Percentiles rank a stretch among this genome's conserved stretches.
These are phyloP conservation scores for Acacia pycnantha DNA, from an alignment of 331 rosid genomes.

Conservation along the genomic window DNA sequence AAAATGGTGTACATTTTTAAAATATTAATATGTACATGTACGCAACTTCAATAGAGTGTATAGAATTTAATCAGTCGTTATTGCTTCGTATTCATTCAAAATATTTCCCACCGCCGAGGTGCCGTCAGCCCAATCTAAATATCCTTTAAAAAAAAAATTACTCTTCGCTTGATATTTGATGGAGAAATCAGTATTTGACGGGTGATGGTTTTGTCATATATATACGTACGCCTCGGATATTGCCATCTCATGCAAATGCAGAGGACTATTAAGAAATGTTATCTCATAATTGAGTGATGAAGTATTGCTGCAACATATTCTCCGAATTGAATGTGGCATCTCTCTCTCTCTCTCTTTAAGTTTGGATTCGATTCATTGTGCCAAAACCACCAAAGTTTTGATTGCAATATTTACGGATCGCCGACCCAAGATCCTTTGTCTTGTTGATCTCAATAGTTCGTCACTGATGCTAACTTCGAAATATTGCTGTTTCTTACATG, in stretches of 20 bases:
- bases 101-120: not conserved
- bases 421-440: not conserved
- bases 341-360: not conserved
- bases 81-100: not conserved
- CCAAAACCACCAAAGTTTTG: not conserved
- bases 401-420: not conserved
- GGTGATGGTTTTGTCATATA: not conserved
- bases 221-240: not conserved
- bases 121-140: not conserved
- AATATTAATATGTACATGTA: not conserved
- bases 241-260: not conserved
- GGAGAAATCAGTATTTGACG: not conserved
- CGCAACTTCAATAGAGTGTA: not conserved
- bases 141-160: too few species aligned
- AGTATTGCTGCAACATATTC: not conserved
- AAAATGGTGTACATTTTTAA: too few species aligned
- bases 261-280: not conserved
- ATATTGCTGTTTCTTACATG: not conserved
- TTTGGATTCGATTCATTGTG: conserved; percentile 11
- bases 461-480: not conserved
- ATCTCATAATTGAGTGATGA: not conserved
- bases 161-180: not conserved
- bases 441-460: not conserved
- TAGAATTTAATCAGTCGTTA: not conserved
- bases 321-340: conserved; percentile 8